These are phyloP conservation scores for Cordyceps farinosa DNA, from an alignment of 2,329 filamentous ascomycete species.

Conservation along the genomic window DNA sequence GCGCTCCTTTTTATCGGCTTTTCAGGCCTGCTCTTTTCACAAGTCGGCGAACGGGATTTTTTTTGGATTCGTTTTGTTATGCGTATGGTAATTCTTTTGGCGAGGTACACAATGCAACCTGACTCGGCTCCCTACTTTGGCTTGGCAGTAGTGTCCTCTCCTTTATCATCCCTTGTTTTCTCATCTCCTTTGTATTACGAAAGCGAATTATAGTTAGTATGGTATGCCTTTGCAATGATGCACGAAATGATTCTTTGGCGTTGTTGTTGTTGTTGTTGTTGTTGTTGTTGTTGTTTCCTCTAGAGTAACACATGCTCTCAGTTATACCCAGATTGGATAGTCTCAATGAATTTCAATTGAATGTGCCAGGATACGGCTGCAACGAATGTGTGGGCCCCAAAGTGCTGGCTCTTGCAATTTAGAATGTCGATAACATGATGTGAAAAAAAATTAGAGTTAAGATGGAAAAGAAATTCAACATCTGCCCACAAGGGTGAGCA, in stretches of 20 bases:
- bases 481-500: neutral
- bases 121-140: neutral
- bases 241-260: neutral
- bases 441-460: neutral
- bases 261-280: neutral
- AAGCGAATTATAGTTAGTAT: neutral
- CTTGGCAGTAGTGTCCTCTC: neutral
- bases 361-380: neutral
- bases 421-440: neutral
- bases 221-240: neutral
- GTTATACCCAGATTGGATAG: slow-evolving; percentile 17
- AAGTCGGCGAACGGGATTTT: neutral
- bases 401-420: neutral
- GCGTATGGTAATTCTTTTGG: neutral
- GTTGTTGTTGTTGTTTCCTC: too few relatives aligned
- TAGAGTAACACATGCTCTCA: neutral
- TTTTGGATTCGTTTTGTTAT: neutral
- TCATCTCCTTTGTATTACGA: neutral
- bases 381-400: neutral
- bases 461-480: neutral
- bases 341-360: slow-evolving; percentile 1
- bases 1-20: neutral
- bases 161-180: neutral
- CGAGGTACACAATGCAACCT: neutral
- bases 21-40: neutral